phyloP scores from a whole-genome alignment of 2,329 filamentous ascomycete species.

The Didymella exigua region DNA sequence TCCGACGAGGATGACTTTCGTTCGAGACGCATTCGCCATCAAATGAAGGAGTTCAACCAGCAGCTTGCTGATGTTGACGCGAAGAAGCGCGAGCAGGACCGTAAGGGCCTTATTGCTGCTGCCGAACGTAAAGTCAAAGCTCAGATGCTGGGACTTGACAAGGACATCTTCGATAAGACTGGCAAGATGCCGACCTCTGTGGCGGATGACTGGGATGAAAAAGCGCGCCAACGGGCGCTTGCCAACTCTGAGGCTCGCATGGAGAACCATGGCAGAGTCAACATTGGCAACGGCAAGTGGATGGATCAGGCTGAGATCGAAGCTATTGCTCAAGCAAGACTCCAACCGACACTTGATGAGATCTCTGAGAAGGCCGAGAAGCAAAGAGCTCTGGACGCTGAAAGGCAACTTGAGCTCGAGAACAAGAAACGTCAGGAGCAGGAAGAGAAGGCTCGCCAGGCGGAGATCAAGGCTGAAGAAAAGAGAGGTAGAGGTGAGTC shows the following conservation, averaged over 20 bases:
- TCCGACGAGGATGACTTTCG: constrained; percentile 65
- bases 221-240: constrained; percentile 72
- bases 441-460: constrained; percentile 58
- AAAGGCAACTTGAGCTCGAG: constrained; percentile 67
- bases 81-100: constrained; percentile 75
- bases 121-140: constrained; percentile 87
- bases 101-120: constrained; percentile 74
- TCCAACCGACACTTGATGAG: constrained; percentile 84
- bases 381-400: constrained; percentile 69
- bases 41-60: constrained; percentile 79
- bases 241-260: constrained; percentile 66
- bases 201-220: constrained; percentile 77
- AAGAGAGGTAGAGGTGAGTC: constrained; percentile 61
- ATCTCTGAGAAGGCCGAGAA: constrained; percentile 79
- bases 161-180: constrained; percentile 76
- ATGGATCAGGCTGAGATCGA: constrained; percentile 81
- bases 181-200: constrained; percentile 73
- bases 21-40: constrained; percentile 73
- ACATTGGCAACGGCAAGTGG: constrained; percentile 81
- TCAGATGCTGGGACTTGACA: constrained; percentile 79
- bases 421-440: constrained; percentile 66
- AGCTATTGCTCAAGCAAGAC: constrained; percentile 73
- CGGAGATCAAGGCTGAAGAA: constrained; percentile 53
- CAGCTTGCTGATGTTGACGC: constrained; percentile 71
- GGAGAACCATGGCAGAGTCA: constrained; percentile 62